Percentiles rank a stretch among this genome's conserved stretches.
Evolutionary conservation across 2,329 filamentous ascomycete genomes (phyloP).

Genomic region (Herpotrichia juniperi): DNA sequence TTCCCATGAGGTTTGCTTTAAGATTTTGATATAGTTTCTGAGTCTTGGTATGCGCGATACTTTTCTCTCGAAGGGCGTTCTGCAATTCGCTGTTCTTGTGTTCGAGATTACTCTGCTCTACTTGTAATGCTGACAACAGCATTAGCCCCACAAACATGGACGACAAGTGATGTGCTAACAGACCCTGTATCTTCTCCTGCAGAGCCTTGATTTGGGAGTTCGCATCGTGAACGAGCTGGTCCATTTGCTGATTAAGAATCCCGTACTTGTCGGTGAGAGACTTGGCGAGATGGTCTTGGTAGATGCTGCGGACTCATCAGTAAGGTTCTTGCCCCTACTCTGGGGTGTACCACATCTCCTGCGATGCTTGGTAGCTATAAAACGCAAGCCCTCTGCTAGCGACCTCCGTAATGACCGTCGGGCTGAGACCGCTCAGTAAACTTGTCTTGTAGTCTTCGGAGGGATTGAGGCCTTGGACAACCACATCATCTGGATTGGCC

Average conservation of each 20-base stretch:
- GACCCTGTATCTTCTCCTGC: slow-evolving; percentile 69
- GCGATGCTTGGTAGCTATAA: slow-evolving; percentile 84
- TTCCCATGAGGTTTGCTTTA: slow-evolving; percentile 61
- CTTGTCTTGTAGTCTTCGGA: slow-evolving; percentile 91
- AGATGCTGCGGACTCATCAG: slow-evolving; percentile 60
- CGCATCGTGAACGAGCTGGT: slow-evolving; percentile 76
- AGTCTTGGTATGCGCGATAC: slow-evolving; percentile 66
- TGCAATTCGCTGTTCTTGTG: slow-evolving; percentile 75
- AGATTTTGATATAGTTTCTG: slow-evolving; percentile 66
- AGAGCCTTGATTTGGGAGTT: slow-evolving; percentile 73
- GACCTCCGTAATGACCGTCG: slow-evolving; percentile 84
- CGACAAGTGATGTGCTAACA: neutral
- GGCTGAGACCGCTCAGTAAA: slow-evolving; percentile 80
- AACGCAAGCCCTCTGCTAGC: slow-evolving; percentile 79
- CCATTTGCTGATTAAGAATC: slow-evolving; percentile 68
- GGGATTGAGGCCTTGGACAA: slow-evolving; percentile 73
- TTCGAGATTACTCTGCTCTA: slow-evolving; percentile 67
- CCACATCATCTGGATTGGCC: slow-evolving; percentile 74
- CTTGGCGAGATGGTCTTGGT: slow-evolving; percentile 77
- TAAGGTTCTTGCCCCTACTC: neutral
- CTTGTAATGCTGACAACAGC: slow-evolving; percentile 57
- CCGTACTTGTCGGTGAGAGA: slow-evolving; percentile 75
- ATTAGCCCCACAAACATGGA: neutral
- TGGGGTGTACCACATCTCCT: slow-evolving; percentile 72
- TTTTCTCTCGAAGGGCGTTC: slow-evolving; percentile 75